Evolutionary conservation across 1,139 yeast species (phyloP).

Genomic region (Candida glucosophila): DNA sequence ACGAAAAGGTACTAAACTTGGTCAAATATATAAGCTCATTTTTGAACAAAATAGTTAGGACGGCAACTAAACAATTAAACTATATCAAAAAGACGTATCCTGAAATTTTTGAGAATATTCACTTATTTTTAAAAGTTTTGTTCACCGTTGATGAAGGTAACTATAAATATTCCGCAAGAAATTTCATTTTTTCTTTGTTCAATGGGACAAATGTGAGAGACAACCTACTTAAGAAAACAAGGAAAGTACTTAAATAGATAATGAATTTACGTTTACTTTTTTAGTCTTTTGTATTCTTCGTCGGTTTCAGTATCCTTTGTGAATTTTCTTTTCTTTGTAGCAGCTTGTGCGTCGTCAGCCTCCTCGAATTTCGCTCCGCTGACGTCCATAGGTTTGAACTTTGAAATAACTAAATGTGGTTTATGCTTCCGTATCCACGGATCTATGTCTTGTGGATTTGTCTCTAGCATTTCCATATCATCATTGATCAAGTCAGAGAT

Average conservation of each 20-base stretch:
- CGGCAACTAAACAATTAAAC: conserved; percentile 56
- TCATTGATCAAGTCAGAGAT: conserved; percentile 33
- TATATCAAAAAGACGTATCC: conserved; percentile 47
- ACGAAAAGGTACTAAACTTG: conserved; percentile 35
- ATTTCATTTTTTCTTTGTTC: conserved; percentile 64
- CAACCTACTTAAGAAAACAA: conserved; percentile 2
- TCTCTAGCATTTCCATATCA: conserved; percentile 25
- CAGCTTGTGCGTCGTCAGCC: conserved; percentile 2
- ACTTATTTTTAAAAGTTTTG: conserved; percentile 52
- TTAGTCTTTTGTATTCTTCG: conserved; percentile 2
- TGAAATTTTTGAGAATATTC: conserved; percentile 47
- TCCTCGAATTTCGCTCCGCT: conserved; percentile 2
- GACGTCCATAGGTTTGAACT: conserved; percentile 25
- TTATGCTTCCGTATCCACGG: conserved; percentile 32
- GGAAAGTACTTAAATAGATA: not conserved
- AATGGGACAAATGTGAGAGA: conserved; percentile 49
- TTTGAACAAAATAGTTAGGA: conserved; percentile 56
- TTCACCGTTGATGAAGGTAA: conserved; percentile 58
- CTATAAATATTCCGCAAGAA: conserved; percentile 55
- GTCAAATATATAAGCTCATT: conserved; percentile 54
- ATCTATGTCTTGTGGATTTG: conserved; percentile 33
- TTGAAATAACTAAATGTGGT: conserved; percentile 25
- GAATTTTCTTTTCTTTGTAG: conserved; percentile 8
- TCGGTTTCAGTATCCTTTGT: conserved; percentile 3
- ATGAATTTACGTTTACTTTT: conserved; percentile 1